Evolutionary conservation across 2,329 filamentous ascomycete species (phyloP).

Genomic region (Ophiostoma fasciatum): DNA sequence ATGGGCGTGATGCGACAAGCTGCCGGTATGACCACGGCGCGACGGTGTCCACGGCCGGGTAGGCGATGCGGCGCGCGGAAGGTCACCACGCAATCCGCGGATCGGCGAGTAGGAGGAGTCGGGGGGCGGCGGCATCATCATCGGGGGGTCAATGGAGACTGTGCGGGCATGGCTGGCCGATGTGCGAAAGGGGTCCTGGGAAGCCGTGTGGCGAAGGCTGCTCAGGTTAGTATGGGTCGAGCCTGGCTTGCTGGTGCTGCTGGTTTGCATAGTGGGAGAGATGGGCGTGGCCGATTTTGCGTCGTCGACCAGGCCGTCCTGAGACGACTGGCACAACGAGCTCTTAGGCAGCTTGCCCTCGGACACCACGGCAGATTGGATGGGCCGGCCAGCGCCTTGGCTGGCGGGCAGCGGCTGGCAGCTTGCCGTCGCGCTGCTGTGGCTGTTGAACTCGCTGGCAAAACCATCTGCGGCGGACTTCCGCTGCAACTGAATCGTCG

Average conservation of each 20-base stretch:
- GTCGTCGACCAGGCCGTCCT: background rate
- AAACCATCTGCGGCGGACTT: no score
- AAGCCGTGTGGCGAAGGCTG: conserved; percentile 4
- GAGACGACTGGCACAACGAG: conserved; percentile 21
- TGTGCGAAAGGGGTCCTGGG: conserved; percentile 8
- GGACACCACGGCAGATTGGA: conserved; percentile 35
- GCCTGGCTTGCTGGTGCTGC: background rate
- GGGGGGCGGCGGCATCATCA: conserved; percentile 38
- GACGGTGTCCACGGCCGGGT: conserved; percentile 45
- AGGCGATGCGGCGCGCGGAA: conserved; percentile 37
- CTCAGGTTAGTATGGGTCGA: conserved; percentile 1
- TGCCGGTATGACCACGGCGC: conserved; percentile 13
- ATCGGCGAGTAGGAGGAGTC: conserved; percentile 42
- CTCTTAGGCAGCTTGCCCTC: conserved; percentile 31
- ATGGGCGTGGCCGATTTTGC: no score
- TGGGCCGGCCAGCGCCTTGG: background rate
- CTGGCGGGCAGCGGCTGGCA: background rate
- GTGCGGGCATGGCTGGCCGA: background rate
- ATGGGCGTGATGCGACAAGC: conserved; percentile 16
- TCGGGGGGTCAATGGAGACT: conserved; percentile 42
- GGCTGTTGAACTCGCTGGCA: no score
- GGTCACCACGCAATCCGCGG: conserved; percentile 13
- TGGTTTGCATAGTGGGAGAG: background rate
- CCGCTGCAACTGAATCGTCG: conserved; percentile 38
- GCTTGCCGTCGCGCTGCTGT: no score